These are phyloP conservation scores for Raddia guianensis DNA, from an alignment of 176 grass and related monocot species.

Conservation along the genomic window DNA sequence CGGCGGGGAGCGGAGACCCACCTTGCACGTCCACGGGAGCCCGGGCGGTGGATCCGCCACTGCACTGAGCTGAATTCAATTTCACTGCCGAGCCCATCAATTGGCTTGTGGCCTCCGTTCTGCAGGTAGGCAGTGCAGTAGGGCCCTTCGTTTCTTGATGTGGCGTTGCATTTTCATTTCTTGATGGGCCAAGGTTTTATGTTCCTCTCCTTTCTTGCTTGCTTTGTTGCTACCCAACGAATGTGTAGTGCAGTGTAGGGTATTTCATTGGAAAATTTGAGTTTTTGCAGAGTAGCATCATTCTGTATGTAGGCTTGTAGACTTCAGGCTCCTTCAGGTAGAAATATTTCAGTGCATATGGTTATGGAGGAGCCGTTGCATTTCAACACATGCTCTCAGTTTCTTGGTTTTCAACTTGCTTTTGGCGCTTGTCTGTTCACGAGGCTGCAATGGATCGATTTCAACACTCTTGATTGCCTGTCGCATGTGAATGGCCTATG, in stretches of 20 bases:
- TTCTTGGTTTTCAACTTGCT: constrained; percentile 6
- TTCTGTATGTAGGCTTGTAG: constrained; percentile 30
- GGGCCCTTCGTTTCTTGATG: constrained; percentile 42
- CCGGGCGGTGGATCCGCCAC: no score
- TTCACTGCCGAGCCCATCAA: constrained; percentile 18
- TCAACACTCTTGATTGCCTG: not conserved
- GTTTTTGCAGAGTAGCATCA: constrained; percentile 31
- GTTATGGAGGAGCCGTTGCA: not conserved
- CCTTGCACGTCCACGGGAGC: no score
- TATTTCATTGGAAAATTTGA: constrained; percentile 21
- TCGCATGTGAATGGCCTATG: constrained; percentile 23
- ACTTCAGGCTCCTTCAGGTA: constrained; percentile 26
- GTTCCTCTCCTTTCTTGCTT: constrained; percentile 29
- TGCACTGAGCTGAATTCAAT: constrained; percentile 38
- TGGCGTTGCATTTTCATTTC: constrained; percentile 10
- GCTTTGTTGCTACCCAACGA: constrained; percentile 45
- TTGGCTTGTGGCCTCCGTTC: constrained; percentile 30
- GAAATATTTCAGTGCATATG: constrained; percentile 30
- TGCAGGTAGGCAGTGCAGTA: constrained; percentile 41
- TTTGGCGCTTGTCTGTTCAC: not conserved
- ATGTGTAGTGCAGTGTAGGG: constrained; percentile 33
- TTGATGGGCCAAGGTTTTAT: constrained; percentile 44
- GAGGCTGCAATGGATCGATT: constrained; percentile 3
- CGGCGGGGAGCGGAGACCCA: no score
- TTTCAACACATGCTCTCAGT: not conserved